Conservation (phyloP, 139 green algal species). For the Tetratostichococcus sp. region DNA sequence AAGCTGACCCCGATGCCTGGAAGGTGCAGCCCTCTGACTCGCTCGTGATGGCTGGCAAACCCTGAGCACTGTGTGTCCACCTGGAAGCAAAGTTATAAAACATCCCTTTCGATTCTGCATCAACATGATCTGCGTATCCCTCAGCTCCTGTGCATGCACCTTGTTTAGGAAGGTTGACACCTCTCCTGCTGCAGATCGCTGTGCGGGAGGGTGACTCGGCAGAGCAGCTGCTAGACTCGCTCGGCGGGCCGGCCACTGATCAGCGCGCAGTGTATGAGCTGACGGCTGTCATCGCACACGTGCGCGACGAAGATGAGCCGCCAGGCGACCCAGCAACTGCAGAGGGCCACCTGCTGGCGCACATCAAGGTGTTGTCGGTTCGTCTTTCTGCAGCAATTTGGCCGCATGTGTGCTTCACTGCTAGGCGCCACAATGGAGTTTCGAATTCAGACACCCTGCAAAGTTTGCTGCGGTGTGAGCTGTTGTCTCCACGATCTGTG, state of each 20-base stretch:
- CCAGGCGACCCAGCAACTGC: conserved; percentile 9
- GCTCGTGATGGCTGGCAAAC: too few species aligned
- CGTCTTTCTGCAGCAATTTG: neutral
- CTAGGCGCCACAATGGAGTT: neutral
- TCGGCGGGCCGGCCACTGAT: conserved; percentile 9
- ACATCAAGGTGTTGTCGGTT: conserved; percentile 51
- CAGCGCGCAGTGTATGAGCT: conserved; percentile 63
- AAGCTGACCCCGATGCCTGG: conserved; percentile 5
- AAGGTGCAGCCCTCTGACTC: neutral
- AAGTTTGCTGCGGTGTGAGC: too few species aligned
- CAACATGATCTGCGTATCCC: too few species aligned
- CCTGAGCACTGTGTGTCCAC: too few species aligned
- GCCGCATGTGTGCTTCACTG: too few species aligned
- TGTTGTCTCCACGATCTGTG: too few species aligned
- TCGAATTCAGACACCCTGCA: too few species aligned
- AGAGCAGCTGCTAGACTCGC: neutral
- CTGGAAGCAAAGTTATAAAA: too few species aligned
- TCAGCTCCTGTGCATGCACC: neutral
- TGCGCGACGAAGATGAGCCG: conserved; percentile 52
- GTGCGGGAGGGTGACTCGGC: neutral
- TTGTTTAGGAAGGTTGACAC: neutral
- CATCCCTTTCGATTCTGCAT: too few species aligned
- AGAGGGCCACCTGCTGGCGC: conserved; percentile 72
- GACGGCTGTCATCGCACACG: conserved; percentile 60
- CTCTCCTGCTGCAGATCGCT: neutral